A percentile compares a stretch with the other conserved stretches of the same genome.
Conservation (phyloP, 768 basidiomycete genomes). For the Pleurotus ostreatus region DNA sequence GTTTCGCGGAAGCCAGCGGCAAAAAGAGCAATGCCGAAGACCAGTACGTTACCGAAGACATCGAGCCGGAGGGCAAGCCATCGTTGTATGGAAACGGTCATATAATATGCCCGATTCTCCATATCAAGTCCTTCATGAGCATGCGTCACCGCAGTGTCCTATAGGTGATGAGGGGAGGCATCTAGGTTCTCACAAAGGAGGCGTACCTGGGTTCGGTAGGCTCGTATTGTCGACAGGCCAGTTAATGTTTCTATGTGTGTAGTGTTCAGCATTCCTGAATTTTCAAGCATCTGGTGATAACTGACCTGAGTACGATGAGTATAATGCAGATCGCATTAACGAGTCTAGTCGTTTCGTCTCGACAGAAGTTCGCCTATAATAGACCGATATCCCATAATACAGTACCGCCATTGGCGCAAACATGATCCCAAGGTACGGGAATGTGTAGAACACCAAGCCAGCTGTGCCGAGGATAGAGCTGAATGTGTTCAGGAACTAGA, state of each 20-base stretch:
- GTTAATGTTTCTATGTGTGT: constrained; percentile 49
- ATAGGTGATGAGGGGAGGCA: background rate
- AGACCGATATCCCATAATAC: constrained; percentile 50
- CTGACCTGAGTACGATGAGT: constrained; percentile 53
- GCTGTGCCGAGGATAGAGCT: constrained; percentile 48
- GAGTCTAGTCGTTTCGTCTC: constrained; percentile 67
- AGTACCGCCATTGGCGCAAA: constrained; percentile 50
- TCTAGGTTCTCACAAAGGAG: background rate
- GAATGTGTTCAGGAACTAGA: constrained; percentile 36
- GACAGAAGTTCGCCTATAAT: constrained; percentile 58
- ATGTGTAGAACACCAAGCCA: constrained; percentile 61
- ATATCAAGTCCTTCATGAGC: constrained; percentile 53
- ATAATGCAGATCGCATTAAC: constrained; percentile 53
- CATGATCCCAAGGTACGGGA: constrained; percentile 63
- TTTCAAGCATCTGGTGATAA: no score
- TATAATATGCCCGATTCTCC: constrained; percentile 62
- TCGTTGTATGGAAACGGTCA: constrained; percentile 61
- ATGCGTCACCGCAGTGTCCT: constrained; percentile 45
- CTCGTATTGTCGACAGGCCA: constrained; percentile 59
- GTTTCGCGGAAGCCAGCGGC: constrained; percentile 55
- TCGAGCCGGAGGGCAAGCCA: constrained; percentile 66
- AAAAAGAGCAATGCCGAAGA: constrained; percentile 69
- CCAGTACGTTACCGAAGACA: constrained; percentile 60
- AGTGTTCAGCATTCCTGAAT: background rate
- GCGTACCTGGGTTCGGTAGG: constrained; percentile 50